Base-by-base conservation (phyloP, 2,329 filamentous ascomycete species). In the Dothidotthia symphoricarpi region DNA sequence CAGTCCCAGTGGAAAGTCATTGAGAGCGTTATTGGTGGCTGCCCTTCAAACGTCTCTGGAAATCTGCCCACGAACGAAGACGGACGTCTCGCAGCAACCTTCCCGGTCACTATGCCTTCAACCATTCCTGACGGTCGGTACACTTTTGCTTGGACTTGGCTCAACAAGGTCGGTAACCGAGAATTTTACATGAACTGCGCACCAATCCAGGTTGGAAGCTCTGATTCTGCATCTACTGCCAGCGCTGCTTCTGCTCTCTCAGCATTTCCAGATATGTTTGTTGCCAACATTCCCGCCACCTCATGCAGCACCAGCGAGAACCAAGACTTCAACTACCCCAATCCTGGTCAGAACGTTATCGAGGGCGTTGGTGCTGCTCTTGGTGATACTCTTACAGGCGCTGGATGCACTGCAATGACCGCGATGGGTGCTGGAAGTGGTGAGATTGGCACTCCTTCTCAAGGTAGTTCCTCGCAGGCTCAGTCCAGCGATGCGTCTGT, bases 151-250 rank as follows among this genome's bases (percentile, higher is more conserved):
- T 97, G 90, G 89, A 88, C 88, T 1, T 97, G 93, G 93, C 81
- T 95, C 69, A 97, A 97, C 69, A 85, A 85, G 43, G 60, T 95
- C 8, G 93, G 93, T 3, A 95, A 95, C 72, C 83, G 90, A 1
- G 93, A 97, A 64, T 88, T 95, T 77, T 96, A 97, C 76, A 95
- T 95, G 89, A 94, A 95, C 76, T 98, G 91, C 55, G 88, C 85
- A 0, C 81, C 87, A 0, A 67, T 95, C 31, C 77, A 74, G 0
- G 75, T 97, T 16, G 79, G 78, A 0, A 70, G 67, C 3, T 69
- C 70, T 15, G 62, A 67, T 36, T 66, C 41, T 11, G 48, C 43
- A 6, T 50, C 53, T 1, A 28, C 50, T 3, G 35, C 34, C 2
- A 42, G 40, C 3, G 55, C 28, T 7, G 37, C 53, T 1, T 28